These are phyloP conservation scores for Lasiodiplodia gonubiensis DNA, from an alignment of 2,329 filamentous ascomycete genomes.

Conservation along the genomic window DNA sequence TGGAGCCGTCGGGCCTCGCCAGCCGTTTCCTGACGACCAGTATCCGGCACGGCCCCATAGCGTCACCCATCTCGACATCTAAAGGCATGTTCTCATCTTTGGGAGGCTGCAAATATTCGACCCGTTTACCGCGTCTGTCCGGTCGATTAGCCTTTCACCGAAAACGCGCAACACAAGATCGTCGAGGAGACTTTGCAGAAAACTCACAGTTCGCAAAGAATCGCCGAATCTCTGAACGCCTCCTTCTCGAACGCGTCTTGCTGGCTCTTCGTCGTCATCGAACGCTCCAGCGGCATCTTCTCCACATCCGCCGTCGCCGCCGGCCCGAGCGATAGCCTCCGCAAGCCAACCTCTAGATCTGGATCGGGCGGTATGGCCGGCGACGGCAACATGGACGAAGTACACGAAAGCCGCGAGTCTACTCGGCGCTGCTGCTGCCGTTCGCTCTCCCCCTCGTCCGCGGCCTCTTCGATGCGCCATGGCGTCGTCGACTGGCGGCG, in stretches of 20 bases:
- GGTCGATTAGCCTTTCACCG: not conserved
- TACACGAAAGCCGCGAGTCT: slow-evolving; percentile 3
- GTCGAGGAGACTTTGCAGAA: not conserved
- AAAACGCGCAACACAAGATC: not conserved
- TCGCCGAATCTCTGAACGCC: slow-evolving; percentile 52
- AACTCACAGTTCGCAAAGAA: slow-evolving; percentile 52
- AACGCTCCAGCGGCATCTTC: slow-evolving; percentile 15
- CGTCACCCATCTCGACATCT: slow-evolving; percentile 50
- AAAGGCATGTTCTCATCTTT: slow-evolving; percentile 42
- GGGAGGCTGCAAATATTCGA: slow-evolving; percentile 50
- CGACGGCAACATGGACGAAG: slow-evolving; percentile 27
- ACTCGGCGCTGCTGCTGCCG: not conserved
- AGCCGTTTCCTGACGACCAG: slow-evolving; percentile 52
- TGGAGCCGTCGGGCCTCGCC: slow-evolving; percentile 41
- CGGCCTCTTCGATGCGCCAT: slow-evolving; percentile 2
- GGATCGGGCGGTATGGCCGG: slow-evolving; percentile 34
- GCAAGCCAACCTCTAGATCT: slow-evolving; percentile 13
- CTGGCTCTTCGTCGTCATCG: slow-evolving; percentile 41
- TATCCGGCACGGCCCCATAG: slow-evolving; percentile 48
- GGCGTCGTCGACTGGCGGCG: not conserved
- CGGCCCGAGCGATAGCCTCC: slow-evolving; percentile 6
- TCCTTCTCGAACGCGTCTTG: slow-evolving; percentile 47
- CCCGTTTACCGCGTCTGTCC: slow-evolving; percentile 43
- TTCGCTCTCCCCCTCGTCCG: slow-evolving; percentile 13
- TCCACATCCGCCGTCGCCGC: slow-evolving; percentile 3